A percentile compares a stretch with the other conserved stretches of the same genome.
These are phyloP conservation scores for Saccharomycopsis capsularis DNA, from an alignment of 805 yeast genomes.

Conservation along the genomic window DNA sequence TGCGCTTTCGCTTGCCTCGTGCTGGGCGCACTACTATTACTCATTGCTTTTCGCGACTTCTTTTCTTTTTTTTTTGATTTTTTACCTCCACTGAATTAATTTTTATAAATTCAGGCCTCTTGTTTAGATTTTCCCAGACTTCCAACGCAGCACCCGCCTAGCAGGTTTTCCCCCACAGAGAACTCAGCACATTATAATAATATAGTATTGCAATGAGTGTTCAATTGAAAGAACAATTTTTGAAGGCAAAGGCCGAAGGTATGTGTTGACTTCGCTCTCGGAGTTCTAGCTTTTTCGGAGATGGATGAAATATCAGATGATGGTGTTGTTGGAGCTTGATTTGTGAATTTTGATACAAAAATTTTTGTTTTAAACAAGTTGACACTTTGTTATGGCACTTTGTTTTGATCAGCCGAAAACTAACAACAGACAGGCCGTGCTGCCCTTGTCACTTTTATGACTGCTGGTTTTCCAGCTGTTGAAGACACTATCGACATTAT, in stretches of 20 bases:
- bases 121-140: no score
- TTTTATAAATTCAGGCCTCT: no score
- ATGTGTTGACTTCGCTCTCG: background rate
- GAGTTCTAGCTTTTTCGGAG: background rate
- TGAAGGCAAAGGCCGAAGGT: constrained; percentile 44
- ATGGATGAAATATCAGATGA: background rate
- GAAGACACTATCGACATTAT: constrained; percentile 84
- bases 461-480: constrained; percentile 88
- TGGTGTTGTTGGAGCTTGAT: background rate
- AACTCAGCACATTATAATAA: no score
- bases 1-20: no score
- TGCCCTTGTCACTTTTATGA: constrained; percentile 85
- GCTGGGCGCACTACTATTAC: no score
- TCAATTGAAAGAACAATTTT: constrained; percentile 46
- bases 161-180: no score
- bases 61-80: no score
- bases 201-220: constrained; percentile 20
- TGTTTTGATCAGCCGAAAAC: background rate
- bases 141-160: no score
- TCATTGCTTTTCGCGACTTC: no score
- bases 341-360: background rate
- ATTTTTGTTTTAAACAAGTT: no score
- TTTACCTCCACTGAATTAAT: no score
- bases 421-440: constrained; percentile 46
- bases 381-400: background rate